Conservation (phyloP, 176 grass and related monocot species). For the Eragrostis nindensis region DNA sequence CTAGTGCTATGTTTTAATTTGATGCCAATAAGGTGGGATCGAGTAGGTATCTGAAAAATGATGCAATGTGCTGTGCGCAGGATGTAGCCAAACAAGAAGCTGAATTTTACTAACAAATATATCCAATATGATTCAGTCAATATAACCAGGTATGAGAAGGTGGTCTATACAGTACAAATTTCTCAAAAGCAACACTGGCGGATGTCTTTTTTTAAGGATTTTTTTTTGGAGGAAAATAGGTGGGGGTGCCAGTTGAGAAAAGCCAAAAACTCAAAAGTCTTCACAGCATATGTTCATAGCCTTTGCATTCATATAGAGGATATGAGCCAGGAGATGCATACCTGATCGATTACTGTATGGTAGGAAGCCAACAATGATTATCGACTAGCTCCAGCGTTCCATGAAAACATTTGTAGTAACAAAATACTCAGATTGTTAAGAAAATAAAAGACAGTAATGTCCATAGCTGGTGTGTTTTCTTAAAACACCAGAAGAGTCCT, state of each 20-base stretch:
- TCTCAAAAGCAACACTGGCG: neutral
- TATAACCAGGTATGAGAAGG: neutral
- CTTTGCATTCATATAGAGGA: neutral
- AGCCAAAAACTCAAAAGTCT: neutral
- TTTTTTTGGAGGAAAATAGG: no score
- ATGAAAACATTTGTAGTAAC: neutral
- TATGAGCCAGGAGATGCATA: neutral
- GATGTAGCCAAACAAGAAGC: neutral
- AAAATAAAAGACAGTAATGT: neutral
- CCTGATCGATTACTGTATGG: neutral
- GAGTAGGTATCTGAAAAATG: neutral
- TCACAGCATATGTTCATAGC: neutral
- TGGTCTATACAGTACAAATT: neutral
- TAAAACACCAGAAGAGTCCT: neutral
- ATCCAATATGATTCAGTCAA: neutral
- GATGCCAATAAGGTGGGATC: conserved; percentile 1
- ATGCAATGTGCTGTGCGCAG: neutral
- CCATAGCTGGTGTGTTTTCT: neutral
- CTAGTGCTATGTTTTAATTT: neutral
- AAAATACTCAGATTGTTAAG: neutral
- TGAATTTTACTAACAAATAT: neutral
- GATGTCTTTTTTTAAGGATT: no score
- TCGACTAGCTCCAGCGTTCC: neutral
- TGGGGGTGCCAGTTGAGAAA: neutral
- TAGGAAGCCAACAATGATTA: neutral